Conservation (phyloP, 2,329 filamentous ascomycete species). For the Colletotrichum spaethianum region DNA sequence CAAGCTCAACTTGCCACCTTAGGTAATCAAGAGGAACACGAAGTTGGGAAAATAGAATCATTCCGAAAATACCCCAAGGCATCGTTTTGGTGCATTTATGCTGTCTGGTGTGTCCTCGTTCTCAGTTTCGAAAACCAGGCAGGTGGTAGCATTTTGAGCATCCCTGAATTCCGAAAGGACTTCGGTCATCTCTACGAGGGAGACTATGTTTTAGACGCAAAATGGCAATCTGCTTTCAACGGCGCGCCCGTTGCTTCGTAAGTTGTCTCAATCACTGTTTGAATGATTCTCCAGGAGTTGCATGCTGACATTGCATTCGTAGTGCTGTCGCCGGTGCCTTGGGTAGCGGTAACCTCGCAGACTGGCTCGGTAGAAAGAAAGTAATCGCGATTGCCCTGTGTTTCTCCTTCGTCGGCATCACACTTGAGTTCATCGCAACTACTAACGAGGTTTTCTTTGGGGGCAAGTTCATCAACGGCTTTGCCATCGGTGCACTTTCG, state of each 20-base stretch:
- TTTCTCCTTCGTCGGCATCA: constrained; percentile 54
- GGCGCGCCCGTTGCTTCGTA: constrained; percentile 57
- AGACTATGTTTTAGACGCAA: constrained; percentile 56
- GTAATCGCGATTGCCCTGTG: constrained; percentile 51
- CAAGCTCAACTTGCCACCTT: constrained; percentile 39
- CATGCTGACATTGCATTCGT: constrained; percentile 14
- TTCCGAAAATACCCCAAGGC: constrained; percentile 47
- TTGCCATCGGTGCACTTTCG: constrained; percentile 49
- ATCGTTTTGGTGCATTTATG: constrained; percentile 54
- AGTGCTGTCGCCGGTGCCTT: constrained; percentile 48
- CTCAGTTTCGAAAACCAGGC: constrained; percentile 59
- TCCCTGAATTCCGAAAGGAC: constrained; percentile 61
- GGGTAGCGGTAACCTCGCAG: constrained; percentile 49
- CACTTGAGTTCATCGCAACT: constrained; percentile 58
- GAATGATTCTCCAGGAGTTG: fast-evolving
- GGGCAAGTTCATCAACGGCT: constrained; percentile 59
- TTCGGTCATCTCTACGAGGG: constrained; percentile 55
- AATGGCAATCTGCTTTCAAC: constrained; percentile 61
- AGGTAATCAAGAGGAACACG: constrained; percentile 48
- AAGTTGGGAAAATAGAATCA: constrained; percentile 43
- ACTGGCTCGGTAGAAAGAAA: constrained; percentile 50
- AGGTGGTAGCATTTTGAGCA: constrained; percentile 56
- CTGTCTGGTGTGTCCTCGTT: constrained; percentile 56
- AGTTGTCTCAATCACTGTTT: constrained; percentile 12
- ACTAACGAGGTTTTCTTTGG: constrained; percentile 57